phyloP scores from a whole-genome alignment of 805 yeast genomes.

The Phaffomyces antillensis region DNA sequence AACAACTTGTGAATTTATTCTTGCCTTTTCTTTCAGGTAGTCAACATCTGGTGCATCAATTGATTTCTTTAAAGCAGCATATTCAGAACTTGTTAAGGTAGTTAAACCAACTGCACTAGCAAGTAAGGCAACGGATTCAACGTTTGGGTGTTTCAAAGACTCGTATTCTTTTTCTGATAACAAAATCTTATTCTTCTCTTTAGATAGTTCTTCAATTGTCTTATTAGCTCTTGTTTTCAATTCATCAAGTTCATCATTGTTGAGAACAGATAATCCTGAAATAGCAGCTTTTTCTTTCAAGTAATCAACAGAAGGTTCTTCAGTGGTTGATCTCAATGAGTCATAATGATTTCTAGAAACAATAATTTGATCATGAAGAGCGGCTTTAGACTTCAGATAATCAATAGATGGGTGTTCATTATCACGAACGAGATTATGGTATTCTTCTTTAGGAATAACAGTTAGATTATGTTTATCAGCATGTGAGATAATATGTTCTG shows the following conservation, averaged over 20 bases:
- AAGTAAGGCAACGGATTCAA: not conserved
- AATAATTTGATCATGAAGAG: constrained; percentile 18
- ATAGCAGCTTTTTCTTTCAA: constrained; percentile 2
- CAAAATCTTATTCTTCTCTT: constrained; percentile 3
- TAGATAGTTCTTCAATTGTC: constrained; percentile 18
- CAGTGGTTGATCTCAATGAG: constrained; percentile 10
- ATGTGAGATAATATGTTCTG: not conserved
- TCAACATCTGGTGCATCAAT: constrained; percentile 20
- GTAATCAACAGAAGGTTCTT: constrained; percentile 6
- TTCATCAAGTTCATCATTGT: constrained; percentile 5
- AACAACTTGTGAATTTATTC: constrained; percentile 6
- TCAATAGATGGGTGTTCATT: constrained; percentile 22
- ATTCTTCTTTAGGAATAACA: constrained; percentile 4
- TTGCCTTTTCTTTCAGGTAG: constrained; percentile 18
- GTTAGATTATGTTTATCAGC: constrained; percentile 7
- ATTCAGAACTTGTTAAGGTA: not conserved
- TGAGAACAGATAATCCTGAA: not conserved
- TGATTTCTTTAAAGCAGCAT: not conserved
- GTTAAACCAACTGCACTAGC: constrained; percentile 3
- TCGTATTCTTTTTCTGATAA: constrained; percentile 6
- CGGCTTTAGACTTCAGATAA: constrained; percentile 15
- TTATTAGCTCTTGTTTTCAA: constrained; percentile 12
- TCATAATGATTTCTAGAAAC: constrained; percentile 21
- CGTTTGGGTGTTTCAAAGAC: constrained; percentile 2
- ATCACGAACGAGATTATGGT: constrained; percentile 12